A percentile compares a stretch with the other conserved stretches of the same genome.
Evolutionary conservation across 2,329 filamentous ascomycete species (phyloP).

Genomic region (Colletotrichum musicola): DNA sequence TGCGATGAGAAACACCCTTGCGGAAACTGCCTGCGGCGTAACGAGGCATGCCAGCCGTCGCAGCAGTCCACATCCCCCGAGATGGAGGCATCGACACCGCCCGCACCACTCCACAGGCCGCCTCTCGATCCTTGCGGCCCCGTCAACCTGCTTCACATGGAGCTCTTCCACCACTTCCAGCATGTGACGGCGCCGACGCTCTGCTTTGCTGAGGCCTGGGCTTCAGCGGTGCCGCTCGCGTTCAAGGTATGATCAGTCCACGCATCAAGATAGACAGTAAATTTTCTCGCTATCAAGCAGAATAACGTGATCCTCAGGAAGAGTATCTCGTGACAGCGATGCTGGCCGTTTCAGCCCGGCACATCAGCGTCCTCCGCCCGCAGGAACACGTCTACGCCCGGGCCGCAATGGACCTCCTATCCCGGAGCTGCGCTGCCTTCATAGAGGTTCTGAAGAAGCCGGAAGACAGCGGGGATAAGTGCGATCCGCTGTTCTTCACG

Average conservation of each 20-base stretch:
- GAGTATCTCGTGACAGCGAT: slow-evolving; percentile 46
- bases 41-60: slow-evolving; percentile 16
- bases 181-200: slow-evolving; percentile 43
- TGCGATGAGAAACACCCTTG: slow-evolving; percentile 47
- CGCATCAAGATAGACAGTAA: neutral
- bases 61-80: slow-evolving; percentile 21
- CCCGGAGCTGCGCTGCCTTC: slow-evolving; percentile 43
- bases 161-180: slow-evolving; percentile 49
- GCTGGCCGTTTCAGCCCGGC: slow-evolving; percentile 42
- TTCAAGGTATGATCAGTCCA: slow-evolving; percentile 42
- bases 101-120: neutral
- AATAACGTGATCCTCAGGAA: slow-evolving; percentile 36
- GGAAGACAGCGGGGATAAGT: slow-evolving; percentile 5
- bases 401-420: slow-evolving; percentile 41
- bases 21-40: slow-evolving; percentile 45
- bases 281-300: neutral
- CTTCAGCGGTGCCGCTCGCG: slow-evolving; percentile 43
- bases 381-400: slow-evolving; percentile 40
- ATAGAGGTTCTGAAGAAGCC: slow-evolving; percentile 39
- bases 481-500: slow-evolving; percentile 41
- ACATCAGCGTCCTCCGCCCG: slow-evolving; percentile 40
- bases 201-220: slow-evolving; percentile 46
- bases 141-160: slow-evolving; percentile 48
- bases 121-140: neutral
- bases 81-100: neutral